Percentiles rank a stretch among this genome's conserved stretches.
Evolutionary conservation across 169 alveolate species (phyloP).

Genomic region (Plasmodium berghei): DNA sequence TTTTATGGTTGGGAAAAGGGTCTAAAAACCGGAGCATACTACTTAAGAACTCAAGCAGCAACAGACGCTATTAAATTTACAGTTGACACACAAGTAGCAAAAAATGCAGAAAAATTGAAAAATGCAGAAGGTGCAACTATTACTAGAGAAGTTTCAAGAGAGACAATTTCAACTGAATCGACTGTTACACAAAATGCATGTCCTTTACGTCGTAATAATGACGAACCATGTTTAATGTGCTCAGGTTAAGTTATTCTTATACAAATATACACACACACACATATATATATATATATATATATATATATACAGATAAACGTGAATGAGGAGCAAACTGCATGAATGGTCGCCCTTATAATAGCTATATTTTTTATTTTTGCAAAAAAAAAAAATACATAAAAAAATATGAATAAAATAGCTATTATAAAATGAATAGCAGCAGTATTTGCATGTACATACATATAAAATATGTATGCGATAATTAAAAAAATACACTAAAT

Average conservation of each 20-base stretch:
- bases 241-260: constrained; percentile 77
- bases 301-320: background rate
- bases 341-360: background rate
- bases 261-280: background rate
- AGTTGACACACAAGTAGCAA: constrained; percentile 91
- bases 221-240: constrained; percentile 86
- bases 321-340: background rate
- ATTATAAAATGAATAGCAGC: background rate
- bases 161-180: constrained; percentile 75
- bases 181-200: constrained; percentile 54
- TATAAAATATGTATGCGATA: too few relatives aligned
- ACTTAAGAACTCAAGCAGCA: constrained; percentile 97
- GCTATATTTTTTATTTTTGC: background rate
- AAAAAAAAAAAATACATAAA: background rate
- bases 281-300: background rate
- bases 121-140: constrained; percentile 29
- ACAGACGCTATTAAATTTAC: constrained; percentile 99
- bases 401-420: background rate
- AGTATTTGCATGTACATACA: too few relatives aligned
- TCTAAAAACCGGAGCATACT: constrained; percentile 97
- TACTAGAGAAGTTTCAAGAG: constrained; percentile 76
- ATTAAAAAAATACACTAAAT: too few relatives aligned
- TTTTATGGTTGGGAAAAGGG: constrained; percentile 99
- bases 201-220: constrained; percentile 66
- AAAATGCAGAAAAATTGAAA: constrained; percentile 80